Conservation (phyloP, 192 early-diverging fungal genomes). For the Backusella macrospora region DNA sequence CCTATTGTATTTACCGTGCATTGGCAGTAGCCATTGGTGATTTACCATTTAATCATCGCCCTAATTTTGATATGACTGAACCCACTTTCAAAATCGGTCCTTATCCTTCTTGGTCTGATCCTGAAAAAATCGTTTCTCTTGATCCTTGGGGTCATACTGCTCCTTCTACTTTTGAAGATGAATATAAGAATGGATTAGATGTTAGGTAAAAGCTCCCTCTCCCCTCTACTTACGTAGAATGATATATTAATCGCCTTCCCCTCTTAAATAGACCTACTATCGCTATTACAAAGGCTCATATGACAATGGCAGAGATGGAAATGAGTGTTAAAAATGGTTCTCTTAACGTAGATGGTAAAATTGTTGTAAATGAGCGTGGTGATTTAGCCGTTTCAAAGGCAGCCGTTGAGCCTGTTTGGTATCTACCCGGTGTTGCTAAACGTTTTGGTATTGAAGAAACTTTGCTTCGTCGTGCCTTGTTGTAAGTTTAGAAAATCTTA, state of each 20-base stretch:
- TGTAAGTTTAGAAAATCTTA: slow-evolving; percentile 50
- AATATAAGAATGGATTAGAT: slow-evolving; percentile 75
- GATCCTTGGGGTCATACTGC: slow-evolving; percentile 92
- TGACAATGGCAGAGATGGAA: slow-evolving; percentile 91
- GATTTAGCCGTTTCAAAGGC: slow-evolving; percentile 91
- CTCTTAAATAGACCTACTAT: slow-evolving; percentile 72
- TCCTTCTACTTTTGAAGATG: slow-evolving; percentile 58
- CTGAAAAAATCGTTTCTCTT: slow-evolving; percentile 89
- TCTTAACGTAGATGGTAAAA: slow-evolving; percentile 78
- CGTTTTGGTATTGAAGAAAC: slow-evolving; percentile 87
- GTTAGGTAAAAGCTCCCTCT: slow-evolving; percentile 46
- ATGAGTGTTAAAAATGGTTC: slow-evolving; percentile 62
- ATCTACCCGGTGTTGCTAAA: slow-evolving; percentile 88
- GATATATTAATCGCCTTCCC: neutral
- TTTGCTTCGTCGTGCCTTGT: slow-evolving; percentile 79
- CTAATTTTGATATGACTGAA: slow-evolving; percentile 86
- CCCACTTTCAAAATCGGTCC: slow-evolving; percentile 84
- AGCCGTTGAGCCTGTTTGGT: slow-evolving; percentile 95
- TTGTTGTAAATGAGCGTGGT: slow-evolving; percentile 76
- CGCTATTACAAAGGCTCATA: slow-evolving; percentile 94
- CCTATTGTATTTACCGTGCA: slow-evolving; percentile 90
- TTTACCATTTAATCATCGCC: slow-evolving; percentile 79
- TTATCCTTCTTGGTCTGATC: slow-evolving; percentile 77
- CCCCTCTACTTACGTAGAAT: too few species aligned
- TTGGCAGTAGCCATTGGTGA: slow-evolving; percentile 91